These are phyloP conservation scores for Dothideomycetidae sp. DNA, from an alignment of 2,329 filamentous ascomycete genomes.

Conservation along the genomic window DNA sequence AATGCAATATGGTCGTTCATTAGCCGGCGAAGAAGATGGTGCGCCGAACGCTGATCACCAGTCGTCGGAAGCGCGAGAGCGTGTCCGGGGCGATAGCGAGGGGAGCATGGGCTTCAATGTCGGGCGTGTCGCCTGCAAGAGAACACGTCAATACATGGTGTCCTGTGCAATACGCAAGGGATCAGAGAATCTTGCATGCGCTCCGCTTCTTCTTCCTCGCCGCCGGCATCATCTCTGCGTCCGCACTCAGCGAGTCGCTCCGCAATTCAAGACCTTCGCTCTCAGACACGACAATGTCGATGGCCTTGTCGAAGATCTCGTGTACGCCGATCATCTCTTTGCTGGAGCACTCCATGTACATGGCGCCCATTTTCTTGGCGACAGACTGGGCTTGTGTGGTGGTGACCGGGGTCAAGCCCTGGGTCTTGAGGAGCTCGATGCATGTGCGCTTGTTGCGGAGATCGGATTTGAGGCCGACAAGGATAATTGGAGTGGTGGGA, in stretches of 20 bases:
- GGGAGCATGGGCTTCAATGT: slow-evolving; percentile 8
- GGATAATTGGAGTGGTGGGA: slow-evolving; percentile 87
- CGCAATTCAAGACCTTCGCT: slow-evolving; percentile 30
- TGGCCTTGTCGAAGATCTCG: slow-evolving; percentile 41
- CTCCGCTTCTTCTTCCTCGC: slow-evolving; percentile 66
- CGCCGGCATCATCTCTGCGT: slow-evolving; percentile 17
- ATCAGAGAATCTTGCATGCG: slow-evolving; percentile 65
- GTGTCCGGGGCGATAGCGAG: slow-evolving; percentile 2
- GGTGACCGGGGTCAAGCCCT: slow-evolving; percentile 89
- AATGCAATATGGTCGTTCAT: slow-evolving; percentile 6
- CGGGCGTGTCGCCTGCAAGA: slow-evolving; percentile 4
- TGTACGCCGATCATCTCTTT: slow-evolving; percentile 10
- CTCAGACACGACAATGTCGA: slow-evolving; percentile 76
- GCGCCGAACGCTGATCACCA: slow-evolving; percentile 4
- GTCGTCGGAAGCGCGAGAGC: slow-evolving; percentile 1
- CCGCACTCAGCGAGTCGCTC: slow-evolving; percentile 20
- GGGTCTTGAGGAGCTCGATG: slow-evolving; percentile 96
- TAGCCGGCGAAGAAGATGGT: slow-evolving; percentile 6
- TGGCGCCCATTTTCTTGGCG: slow-evolving; percentile 82
- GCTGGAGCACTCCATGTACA: slow-evolving; percentile 96
- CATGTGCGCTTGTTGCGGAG: slow-evolving; percentile 89
- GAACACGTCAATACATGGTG: slow-evolving; percentile 10
- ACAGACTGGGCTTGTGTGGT: slow-evolving; percentile 78
- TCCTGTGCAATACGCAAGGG: neutral
- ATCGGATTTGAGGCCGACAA: slow-evolving; percentile 93